Evolutionary conservation across 352 stramenopile species (phyloP).

Genomic region (Blastocystis sp.): DNA sequence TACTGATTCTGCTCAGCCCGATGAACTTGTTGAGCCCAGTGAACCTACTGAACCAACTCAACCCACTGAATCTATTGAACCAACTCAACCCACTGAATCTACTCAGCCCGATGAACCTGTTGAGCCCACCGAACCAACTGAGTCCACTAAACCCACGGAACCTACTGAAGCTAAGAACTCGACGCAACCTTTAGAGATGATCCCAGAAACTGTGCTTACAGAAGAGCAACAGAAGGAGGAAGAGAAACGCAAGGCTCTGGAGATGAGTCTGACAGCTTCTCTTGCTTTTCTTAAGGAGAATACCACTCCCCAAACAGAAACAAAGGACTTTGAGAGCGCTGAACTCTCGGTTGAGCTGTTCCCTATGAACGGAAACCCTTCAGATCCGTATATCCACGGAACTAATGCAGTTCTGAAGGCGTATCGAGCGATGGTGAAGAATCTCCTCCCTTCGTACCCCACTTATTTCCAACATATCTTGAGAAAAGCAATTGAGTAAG

Average conservation of each 20-base stretch:
- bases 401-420: background rate
- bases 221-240: background rate
- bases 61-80: background rate
- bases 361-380: slow-evolving; percentile 27
- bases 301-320: background rate
- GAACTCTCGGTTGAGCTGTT: slow-evolving; percentile 21
- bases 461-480: slow-evolving; percentile 50
- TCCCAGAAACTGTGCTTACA: background rate
- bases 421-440: slow-evolving; percentile 3
- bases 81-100: background rate
- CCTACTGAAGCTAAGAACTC: too few relatives aligned
- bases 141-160: background rate
- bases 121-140: background rate
- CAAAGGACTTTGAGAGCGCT: slow-evolving; percentile 3
- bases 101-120: background rate
- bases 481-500: background rate
- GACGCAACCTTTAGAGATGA: background rate
- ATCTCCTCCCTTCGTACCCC: slow-evolving; percentile 10
- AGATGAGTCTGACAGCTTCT: background rate
- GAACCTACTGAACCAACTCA: background rate
- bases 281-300: background rate
- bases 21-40: background rate
- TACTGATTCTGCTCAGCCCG: background rate
- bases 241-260: background rate
- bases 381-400: slow-evolving; percentile 31